Base-by-base conservation (phyloP, 176 grass and related monocot species). In the Tuctoria greenei region DNA sequence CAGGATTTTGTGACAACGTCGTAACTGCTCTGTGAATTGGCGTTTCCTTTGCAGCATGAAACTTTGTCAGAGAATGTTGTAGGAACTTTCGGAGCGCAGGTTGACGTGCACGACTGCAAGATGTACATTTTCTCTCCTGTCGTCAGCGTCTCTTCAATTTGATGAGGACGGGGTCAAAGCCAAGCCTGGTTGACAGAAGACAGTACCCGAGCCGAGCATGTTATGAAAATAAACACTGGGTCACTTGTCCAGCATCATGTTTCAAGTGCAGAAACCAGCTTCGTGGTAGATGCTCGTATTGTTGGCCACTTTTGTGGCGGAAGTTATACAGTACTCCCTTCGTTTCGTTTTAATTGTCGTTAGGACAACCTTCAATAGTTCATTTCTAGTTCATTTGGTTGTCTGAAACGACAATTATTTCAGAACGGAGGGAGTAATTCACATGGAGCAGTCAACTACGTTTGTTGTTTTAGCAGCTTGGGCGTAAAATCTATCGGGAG, bases 51-150 rank as follows among this genome's bases (percentile, higher is more conserved):
- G 4, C 86, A 97, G 95, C 84, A 97, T 51, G 88, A 87, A 51
- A 93, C 77, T 20, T 35, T 93, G 28, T 40, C 72, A 27, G 84
- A 44, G 14, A 88, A 90, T 63, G 75, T 78, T 0, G 5, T 76
- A 1, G 86, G 72, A 87, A 84, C 69, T 79, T 88, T 93, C 26
- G 84, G 76, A 39, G 65, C 86, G 15, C 65, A 89, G 70, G 79
- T 97, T 2, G 79, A 86, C 47, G 73, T 79, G 61, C 95, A 97
- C 61, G 95, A 93, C 81, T 83, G 81, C 86, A 90, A 86, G 62
- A 83, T 93, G 79, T 97, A 86, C 79, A 79, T 93, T 24, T 84
- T 97, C 44, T 61, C 81, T 37, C 86, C 81, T 24, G 40, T 66
- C 4, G 40, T 64, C 56, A 71, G 47, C 10, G 23, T 71, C 24